Conservation (phyloP, 352 stramenopile species). For the Phytophthora melonis region DNA sequence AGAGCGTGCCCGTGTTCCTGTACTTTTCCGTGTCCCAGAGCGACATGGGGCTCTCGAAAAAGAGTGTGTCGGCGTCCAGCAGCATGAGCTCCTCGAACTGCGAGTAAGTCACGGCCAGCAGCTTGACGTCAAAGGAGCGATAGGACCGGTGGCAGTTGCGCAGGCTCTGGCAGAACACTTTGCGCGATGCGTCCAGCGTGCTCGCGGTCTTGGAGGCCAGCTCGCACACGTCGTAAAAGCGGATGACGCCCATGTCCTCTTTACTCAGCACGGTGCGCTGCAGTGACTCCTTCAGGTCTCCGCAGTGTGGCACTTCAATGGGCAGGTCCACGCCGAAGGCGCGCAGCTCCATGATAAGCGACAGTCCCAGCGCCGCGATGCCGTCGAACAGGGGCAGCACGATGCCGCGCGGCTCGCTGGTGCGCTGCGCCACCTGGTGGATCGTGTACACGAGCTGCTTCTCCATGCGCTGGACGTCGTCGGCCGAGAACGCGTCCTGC, state of each 20-base stretch:
- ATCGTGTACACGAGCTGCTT: slow-evolving; percentile 48
- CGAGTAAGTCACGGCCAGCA: slow-evolving; percentile 71
- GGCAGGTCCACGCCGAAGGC: slow-evolving; percentile 55
- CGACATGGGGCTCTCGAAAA: slow-evolving; percentile 65
- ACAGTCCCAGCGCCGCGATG: slow-evolving; percentile 59
- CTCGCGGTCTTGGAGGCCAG: slow-evolving; percentile 41
- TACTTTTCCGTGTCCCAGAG: slow-evolving; percentile 69
- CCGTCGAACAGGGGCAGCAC: slow-evolving; percentile 66
- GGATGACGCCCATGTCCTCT: slow-evolving; percentile 50
- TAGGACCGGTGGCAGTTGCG: slow-evolving; percentile 54
- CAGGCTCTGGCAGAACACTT: slow-evolving; percentile 63
- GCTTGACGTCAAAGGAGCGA: slow-evolving; percentile 65
- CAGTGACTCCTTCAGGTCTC: slow-evolving; percentile 50
- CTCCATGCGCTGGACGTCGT: slow-evolving; percentile 37
- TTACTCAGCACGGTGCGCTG: slow-evolving; percentile 45
- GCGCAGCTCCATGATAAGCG: slow-evolving; percentile 67
- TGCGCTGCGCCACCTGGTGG: slow-evolving; percentile 37
- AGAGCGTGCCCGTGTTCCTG: slow-evolving; percentile 57
- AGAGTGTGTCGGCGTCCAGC: slow-evolving; percentile 71
- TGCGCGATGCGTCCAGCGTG: slow-evolving; percentile 36
- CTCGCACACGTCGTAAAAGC: slow-evolving; percentile 70
- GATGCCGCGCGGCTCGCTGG: slow-evolving; percentile 56
- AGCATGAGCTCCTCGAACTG: slow-evolving; percentile 80
- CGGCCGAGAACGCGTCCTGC: slow-evolving; percentile 18
- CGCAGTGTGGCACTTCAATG: slow-evolving; percentile 72